Conservation (phyloP, 805 yeast species). For the Hemisphaericaspora nanyangensis region DNA sequence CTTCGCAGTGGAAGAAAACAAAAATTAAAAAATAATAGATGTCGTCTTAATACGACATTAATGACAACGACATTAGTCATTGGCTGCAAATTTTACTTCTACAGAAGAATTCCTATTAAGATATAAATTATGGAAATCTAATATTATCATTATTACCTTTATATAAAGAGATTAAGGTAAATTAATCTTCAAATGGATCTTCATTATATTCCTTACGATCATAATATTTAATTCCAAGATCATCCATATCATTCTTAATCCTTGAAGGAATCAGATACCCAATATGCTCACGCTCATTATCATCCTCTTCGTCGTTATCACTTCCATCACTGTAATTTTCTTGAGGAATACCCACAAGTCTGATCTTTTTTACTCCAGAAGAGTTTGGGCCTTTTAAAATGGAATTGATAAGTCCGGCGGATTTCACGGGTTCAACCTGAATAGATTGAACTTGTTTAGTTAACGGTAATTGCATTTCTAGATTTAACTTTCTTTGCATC, state of each 20-base stretch:
- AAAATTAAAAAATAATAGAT: background rate
- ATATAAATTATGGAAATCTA: too few relatives aligned
- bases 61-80: too few relatives aligned
- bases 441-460: background rate
- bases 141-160: too few relatives aligned
- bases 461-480: background rate
- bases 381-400: slow-evolving; percentile 5
- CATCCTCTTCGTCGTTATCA: slow-evolving; percentile 1
- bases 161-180: too few relatives aligned
- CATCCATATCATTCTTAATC: slow-evolving; percentile 6
- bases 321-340: background rate
- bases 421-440: slow-evolving; percentile 3
- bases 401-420: slow-evolving; percentile 5
- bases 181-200: slow-evolving; percentile 1
- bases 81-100: too few relatives aligned
- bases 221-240: slow-evolving; percentile 1
- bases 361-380: background rate
- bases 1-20: background rate
- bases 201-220: slow-evolving; percentile 1
- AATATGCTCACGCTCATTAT: background rate
- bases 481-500: too few relatives aligned
- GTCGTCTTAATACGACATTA: background rate
- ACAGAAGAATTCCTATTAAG: too few relatives aligned
- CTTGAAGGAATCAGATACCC: slow-evolving; percentile 8
- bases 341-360: background rate